Conservation (phyloP, 257 asterid genomes). For the Gentiana straminea region DNA sequence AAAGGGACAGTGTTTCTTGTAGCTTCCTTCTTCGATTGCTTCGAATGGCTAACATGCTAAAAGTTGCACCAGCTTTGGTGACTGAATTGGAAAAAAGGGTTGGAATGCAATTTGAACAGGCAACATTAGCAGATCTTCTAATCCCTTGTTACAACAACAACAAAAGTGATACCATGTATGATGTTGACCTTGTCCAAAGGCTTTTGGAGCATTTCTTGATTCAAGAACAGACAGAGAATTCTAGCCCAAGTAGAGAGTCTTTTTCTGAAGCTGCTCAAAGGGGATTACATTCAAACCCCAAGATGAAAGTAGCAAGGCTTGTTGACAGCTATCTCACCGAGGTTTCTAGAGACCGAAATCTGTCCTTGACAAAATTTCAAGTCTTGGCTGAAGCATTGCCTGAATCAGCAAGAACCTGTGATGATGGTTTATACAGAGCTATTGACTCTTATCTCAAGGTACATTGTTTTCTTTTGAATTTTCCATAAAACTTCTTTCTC, state of each 20-base stretch:
- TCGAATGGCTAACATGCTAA: slow-evolving; percentile 72
- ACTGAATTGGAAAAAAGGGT: slow-evolving; percentile 90
- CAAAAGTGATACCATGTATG: slow-evolving; percentile 54
- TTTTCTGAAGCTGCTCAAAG: slow-evolving; percentile 37
- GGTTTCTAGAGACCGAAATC: slow-evolving; percentile 72
- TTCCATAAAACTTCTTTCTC: too few relatives aligned
- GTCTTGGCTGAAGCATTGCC: slow-evolving; percentile 91
- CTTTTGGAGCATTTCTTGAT: slow-evolving; percentile 83
- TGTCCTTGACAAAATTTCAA: slow-evolving; percentile 71
- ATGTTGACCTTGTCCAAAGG: slow-evolving; percentile 89
- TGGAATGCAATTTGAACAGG: slow-evolving; percentile 95
- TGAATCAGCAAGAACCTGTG: slow-evolving; percentile 78
- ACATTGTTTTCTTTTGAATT: background rate
- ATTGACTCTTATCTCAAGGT: slow-evolving; percentile 97
- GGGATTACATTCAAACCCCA: slow-evolving; percentile 43
- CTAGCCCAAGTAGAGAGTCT: slow-evolving; percentile 56
- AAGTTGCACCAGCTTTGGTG: slow-evolving; percentile 80
- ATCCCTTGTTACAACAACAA: slow-evolving; percentile 46
- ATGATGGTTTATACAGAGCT: slow-evolving; percentile 84
- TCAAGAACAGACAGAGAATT: slow-evolving; percentile 71
- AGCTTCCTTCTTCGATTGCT: slow-evolving; percentile 71
- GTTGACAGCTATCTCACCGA: slow-evolving; percentile 87
- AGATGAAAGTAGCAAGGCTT: slow-evolving; percentile 91
- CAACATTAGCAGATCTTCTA: slow-evolving; percentile 59
- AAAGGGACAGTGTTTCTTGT: slow-evolving; percentile 72